Base-by-base conservation (phyloP, 345 rosid genomes). In the Cardamine occulta region DNA sequence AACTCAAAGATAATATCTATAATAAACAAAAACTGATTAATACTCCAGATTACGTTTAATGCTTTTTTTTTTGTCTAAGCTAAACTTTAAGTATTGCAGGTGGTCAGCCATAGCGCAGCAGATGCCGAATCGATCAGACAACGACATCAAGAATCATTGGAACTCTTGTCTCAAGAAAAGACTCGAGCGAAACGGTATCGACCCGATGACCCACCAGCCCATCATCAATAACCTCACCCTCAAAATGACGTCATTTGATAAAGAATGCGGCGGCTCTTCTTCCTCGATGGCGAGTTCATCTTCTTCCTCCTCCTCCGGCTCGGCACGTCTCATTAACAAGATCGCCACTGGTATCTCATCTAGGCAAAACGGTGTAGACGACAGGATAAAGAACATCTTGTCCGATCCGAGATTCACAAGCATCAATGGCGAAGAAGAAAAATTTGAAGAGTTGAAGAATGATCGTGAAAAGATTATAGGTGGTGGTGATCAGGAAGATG, bases 91-190 rank as follows among this genome's bases (percentile, higher is more conserved):
- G 26, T 18, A 7, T 23, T 37, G 52, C 4, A 79, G 82, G 44
- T 76, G 80, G 80, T 55, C 80, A 39, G 58, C 58, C 1, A 79
- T 79, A 66, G 79, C 82, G 1, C 58, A 74, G 44, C 71, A 54
- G 8, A 29, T 79, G 66, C 71, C 82, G 1, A 66, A 53, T 32
- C 63, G 82, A 73, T 60, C 82, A 68, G 82, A 79, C 71, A 79
- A 68, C 32, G 82, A 74, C 55, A 74, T 74, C 31, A 79, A 79
- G 62, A 79, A 79, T 59, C 77, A 65, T 51, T 78, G 81, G 81
- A 71, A 77, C 61, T 71, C 77, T 8, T 72, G 78, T 49, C 78
- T 79, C 15, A 79, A 63, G 62, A 78, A 78, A 73, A 44, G 78
- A 54, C 82, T 66, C n/a, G 52, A 35, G 42, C 64, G 68, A 74